Evolutionary conservation across 768 basidiomycete genomes (phyloP).

Genomic region (Pulveroboletus frians): DNA sequence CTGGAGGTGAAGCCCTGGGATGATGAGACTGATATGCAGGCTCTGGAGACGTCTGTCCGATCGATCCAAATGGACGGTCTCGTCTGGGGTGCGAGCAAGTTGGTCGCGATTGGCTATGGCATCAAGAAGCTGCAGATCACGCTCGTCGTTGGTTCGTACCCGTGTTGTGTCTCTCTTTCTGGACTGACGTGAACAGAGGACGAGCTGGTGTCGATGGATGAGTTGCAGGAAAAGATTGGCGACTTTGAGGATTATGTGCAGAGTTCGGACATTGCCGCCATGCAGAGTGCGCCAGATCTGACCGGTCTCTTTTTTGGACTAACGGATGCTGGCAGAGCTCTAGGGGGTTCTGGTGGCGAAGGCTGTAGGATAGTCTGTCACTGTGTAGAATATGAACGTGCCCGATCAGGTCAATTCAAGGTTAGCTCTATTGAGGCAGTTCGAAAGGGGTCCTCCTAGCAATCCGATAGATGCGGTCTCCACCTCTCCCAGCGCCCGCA

Average conservation of each 20-base stretch:
- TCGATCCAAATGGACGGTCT: slow-evolving; percentile 86
- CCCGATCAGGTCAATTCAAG: slow-evolving; percentile 28
- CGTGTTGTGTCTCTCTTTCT: too few species aligned
- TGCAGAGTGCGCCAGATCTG: slow-evolving; percentile 63
- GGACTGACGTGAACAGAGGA: slow-evolving; percentile 78
- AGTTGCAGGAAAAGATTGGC: slow-evolving; percentile 84
- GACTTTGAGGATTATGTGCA: slow-evolving; percentile 88
- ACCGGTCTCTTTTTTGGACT: background rate
- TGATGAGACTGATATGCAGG: slow-evolving; percentile 96
- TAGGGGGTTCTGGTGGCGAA: slow-evolving; percentile 2
- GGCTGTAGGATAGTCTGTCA: background rate
- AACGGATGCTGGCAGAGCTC: slow-evolving; percentile 17
- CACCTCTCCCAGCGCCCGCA: slow-evolving; percentile 7
- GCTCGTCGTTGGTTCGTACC: slow-evolving; percentile 50
- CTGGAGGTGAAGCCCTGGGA: slow-evolving; percentile 99
- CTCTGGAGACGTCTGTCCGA: slow-evolving; percentile 77
- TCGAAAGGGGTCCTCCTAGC: slow-evolving; percentile 9
- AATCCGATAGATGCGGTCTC: slow-evolving; percentile 17
- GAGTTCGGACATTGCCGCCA: slow-evolving; percentile 86
- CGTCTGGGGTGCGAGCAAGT: slow-evolving; percentile 91
- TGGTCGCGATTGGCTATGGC: slow-evolving; percentile 89
- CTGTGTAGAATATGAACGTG: background rate
- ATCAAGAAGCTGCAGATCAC: slow-evolving; percentile 88
- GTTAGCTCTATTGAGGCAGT: slow-evolving; percentile 26
- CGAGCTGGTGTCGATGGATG: slow-evolving; percentile 87